These are phyloP conservation scores for Podospora sp. DNA, from an alignment of 495 filamentous ascomycete genomes.

Conservation along the genomic window DNA sequence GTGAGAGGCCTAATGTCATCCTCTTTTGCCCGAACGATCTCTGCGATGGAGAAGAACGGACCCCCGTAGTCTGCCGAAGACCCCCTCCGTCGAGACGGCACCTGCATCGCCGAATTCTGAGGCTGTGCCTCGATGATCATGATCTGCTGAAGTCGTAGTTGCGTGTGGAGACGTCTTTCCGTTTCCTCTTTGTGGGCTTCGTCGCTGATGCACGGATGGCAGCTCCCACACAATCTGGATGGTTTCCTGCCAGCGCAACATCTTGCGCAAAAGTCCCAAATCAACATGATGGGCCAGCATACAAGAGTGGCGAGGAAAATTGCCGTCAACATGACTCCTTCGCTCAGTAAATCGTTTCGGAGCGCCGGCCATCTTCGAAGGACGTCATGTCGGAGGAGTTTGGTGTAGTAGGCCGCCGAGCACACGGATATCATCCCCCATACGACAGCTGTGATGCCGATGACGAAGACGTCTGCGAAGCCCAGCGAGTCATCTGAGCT, in stretches of 20 bases:
- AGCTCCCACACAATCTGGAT: background rate
- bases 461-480: constrained; percentile 12
- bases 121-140: constrained; percentile 4
- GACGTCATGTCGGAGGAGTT: constrained; percentile 15
- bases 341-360: background rate
- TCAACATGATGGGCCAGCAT: constrained; percentile 15
- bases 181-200: constrained; percentile 9
- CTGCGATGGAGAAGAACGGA: background rate
- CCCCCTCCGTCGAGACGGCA: background rate
- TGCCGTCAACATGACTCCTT: background rate
- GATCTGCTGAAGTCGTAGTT: background rate
- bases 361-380: constrained; percentile 18
- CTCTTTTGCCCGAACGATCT: background rate
- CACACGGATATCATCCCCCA: constrained; percentile 20
- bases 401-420: constrained; percentile 20
- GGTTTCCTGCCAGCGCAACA: constrained; percentile 1
- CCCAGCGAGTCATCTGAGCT: background rate
- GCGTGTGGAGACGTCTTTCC: constrained; percentile 7
- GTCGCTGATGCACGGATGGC: constrained; percentile 15
- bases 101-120: constrained; percentile 10
- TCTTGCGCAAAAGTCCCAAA: constrained; percentile 19
- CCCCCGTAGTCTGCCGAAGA: background rate
- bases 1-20: background rate
- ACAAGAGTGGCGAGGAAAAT: constrained; percentile 15
- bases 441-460: background rate